Percentiles rank a stretch among this genome's conserved stretches.
Evolutionary conservation across 129 eudicot genomes (phyloP).

Genomic region (Helichrysum umbraculigerum): DNA sequence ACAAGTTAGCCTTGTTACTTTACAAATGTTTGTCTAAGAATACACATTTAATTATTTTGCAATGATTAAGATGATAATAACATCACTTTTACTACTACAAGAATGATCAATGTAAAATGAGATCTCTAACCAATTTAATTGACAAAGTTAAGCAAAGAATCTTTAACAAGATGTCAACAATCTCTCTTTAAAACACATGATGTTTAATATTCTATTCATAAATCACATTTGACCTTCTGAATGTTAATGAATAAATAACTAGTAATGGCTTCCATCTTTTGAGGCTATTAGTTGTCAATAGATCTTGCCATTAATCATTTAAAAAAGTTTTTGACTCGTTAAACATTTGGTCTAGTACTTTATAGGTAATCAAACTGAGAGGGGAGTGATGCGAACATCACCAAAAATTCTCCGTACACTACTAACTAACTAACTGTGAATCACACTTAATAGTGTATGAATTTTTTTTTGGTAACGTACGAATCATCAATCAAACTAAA

Average conservation of each 20-base stretch:
- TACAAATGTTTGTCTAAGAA: not conserved
- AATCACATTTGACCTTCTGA: conserved; percentile 25
- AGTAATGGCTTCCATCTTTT: conserved; percentile 25
- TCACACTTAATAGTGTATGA: too few species aligned
- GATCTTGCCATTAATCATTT: conserved; percentile 2
- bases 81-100: not conserved
- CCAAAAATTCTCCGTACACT: too few species aligned
- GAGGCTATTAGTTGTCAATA: conserved; percentile 33
- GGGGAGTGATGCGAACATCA: too few species aligned
- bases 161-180: conserved; percentile 12
- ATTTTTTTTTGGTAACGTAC: too few species aligned
- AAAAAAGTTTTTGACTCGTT: conserved; percentile 16
- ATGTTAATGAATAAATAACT: not conserved
- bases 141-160: conserved; percentile 19
- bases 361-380: not conserved
- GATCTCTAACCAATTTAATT: not conserved
- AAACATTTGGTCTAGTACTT: not conserved
- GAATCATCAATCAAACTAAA: too few species aligned
- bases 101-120: conserved; percentile 5
- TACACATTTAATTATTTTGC: not conserved
- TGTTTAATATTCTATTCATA: conserved; percentile 8
- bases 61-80: not conserved
- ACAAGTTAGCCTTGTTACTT: not conserved
- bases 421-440: too few species aligned
- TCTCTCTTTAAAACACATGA: conserved; percentile 11